A percentile compares a stretch with the other conserved stretches of the same genome.
Evolutionary conservation across 2,329 filamentous ascomycete species (phyloP).

Genomic region (Zelopaecilomyces penicillatus): DNA sequence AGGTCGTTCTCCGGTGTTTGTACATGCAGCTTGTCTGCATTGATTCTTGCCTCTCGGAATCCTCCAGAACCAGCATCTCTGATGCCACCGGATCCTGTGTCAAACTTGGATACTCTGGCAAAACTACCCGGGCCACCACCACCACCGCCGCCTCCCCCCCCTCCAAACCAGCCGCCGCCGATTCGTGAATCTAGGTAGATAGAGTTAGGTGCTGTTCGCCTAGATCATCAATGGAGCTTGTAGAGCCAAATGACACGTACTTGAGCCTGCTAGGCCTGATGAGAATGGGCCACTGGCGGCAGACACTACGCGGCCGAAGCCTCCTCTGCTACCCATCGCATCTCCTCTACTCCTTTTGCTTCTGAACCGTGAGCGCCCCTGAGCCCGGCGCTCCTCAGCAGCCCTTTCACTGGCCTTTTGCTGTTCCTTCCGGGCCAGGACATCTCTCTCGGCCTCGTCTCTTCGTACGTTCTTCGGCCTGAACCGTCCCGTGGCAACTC

Average conservation of each 20-base stretch:
- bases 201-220: constrained; percentile 1
- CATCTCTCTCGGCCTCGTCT: constrained; percentile 42
- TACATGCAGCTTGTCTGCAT: constrained; percentile 46
- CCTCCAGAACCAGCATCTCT: constrained; percentile 23
- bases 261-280: constrained; percentile 19
- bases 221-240: constrained; percentile 4
- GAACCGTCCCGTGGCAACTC: constrained; percentile 32
- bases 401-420: constrained; percentile 33
- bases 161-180: constrained; percentile 21
- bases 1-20: constrained; percentile 36
- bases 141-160: constrained; percentile 21
- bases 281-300: constrained; percentile 34
- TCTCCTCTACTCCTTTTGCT: constrained; percentile 36
- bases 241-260: constrained; percentile 5
- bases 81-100: constrained; percentile 34
- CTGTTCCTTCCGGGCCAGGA: constrained; percentile 35
- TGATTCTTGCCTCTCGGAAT: constrained; percentile 41
- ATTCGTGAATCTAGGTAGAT: constrained; percentile 12
- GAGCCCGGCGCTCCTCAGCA: constrained; percentile 29
- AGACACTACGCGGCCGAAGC: constrained; percentile 25
- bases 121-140: constrained; percentile 20
- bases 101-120: constrained; percentile 22
- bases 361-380: constrained; percentile 31
- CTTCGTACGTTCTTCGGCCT: constrained; percentile 40
- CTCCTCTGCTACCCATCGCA: constrained; percentile 33